phyloP scores from a whole-genome alignment of 306 rosid species.

The Leucaena leucocephala region DNA sequence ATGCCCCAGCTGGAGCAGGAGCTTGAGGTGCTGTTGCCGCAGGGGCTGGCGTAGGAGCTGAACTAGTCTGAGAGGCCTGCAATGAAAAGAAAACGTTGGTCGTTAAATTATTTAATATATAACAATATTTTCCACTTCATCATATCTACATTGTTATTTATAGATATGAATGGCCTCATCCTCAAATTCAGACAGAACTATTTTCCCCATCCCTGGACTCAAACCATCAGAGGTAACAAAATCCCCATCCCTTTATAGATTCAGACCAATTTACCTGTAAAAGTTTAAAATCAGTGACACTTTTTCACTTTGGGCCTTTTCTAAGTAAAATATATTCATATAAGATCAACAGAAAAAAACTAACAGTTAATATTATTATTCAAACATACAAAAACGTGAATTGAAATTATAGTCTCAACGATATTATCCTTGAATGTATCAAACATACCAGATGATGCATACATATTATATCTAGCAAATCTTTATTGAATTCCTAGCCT shows the following conservation, averaged over 20 bases:
- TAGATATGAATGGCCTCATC: not conserved
- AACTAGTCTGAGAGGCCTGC: constrained; percentile 59
- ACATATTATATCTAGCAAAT: not conserved
- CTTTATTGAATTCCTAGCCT: not conserved
- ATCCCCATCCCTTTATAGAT: not conserved
- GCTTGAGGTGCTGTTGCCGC: constrained; percentile 43
- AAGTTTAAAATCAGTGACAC: not conserved
- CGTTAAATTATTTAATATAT: not conserved
- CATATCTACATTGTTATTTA: too few relatives aligned
- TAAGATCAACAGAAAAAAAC: not conserved
- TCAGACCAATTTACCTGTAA: not conserved
- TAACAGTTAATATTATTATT: not conserved
- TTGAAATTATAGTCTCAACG: not conserved
- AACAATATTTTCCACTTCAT: not conserved
- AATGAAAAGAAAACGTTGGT: constrained; percentile 18
- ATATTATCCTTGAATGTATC: not conserved
- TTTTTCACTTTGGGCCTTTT: not conserved
- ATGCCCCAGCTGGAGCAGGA: constrained; percentile 43
- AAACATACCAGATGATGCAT: not conserved
- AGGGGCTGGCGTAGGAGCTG: constrained; percentile 51
- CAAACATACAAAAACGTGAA: not conserved
- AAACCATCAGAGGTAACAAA: not conserved
- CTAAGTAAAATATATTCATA: not conserved
- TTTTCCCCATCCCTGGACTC: not conserved
- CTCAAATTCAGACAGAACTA: not conserved